Evolutionary conservation across 768 basidiomycete genomes (phyloP), one percentile per base, ranked within the genome.

Genomic region (Phlegmacium glaucopus): DNA sequence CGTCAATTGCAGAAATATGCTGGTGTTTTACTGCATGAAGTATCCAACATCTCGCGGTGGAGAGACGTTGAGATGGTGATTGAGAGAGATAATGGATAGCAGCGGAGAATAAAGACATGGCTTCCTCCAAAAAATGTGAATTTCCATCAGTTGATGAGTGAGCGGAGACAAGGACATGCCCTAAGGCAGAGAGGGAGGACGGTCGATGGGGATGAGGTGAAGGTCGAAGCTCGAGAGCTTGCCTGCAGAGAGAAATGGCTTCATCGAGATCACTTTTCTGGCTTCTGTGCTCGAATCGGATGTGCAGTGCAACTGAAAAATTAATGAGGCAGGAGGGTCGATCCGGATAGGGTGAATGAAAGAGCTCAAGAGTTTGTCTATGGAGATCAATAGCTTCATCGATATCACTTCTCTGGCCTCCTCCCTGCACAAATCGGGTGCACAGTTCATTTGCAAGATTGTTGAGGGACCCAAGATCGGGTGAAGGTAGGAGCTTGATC

Each of bases 1-100:
- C 53, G 9, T 45, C 36, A 30, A 51, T 9, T 17, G 50, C 44
- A 2, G 53, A 45, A 11, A 35, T 6, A 32, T 55, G 53, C 4
- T 27, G 28, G 39, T 34, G 25, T 32, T 6, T 2, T n/a, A 41
- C 53, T 18, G 53, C 53, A 28, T 26, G 38, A 16, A 32, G 22
- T 11, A 38, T 26, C 53, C 53, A 51, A 8, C 9, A 32, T 28
- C 39, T 48, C 10, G 53, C 53, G 9, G 45, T 26, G 1, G 17
- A 13, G 26, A 49, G 45, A 13, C 43, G 50, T 0, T 11, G 4
- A 22, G 43, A 39, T 7, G 39, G n/a, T 13, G 47, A 22, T n/a
- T 27, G 13, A 11, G 39, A 44, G 8, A 26, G 4, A 18, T 11
- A 43, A 18, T 47, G 22, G 9, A 36, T 18, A 39, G 48, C 39